Evolutionary conservation across 2,329 filamentous ascomycete genomes (phyloP).

Genomic region (Zymoseptoria tritici): DNA sequence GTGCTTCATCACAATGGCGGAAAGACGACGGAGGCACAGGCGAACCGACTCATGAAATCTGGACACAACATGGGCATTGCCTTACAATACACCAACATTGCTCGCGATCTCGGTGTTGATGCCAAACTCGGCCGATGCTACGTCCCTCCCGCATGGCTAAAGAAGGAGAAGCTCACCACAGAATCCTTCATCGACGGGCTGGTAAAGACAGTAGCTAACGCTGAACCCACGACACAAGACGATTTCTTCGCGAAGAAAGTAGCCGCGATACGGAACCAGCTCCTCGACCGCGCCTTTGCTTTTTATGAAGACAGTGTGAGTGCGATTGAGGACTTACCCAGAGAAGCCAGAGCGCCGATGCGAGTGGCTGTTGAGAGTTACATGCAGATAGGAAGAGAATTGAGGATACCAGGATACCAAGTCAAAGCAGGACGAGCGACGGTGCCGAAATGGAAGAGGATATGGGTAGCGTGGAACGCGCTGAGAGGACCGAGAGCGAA

Average conservation of each 20-base stretch:
- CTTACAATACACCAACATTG: constrained; percentile 71
- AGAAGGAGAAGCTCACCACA: constrained; percentile 48
- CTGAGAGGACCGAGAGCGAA: constrained; percentile 31
- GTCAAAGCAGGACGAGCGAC: constrained; percentile 40
- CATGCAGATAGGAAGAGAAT: constrained; percentile 65
- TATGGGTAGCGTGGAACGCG: constrained; percentile 53
- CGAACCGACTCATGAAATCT: constrained; percentile 45
- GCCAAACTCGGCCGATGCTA: constrained; percentile 61
- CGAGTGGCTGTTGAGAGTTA: constrained; percentile 67
- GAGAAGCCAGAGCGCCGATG: constrained; percentile 54
- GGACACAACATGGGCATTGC: constrained; percentile 63
- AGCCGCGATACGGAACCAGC: constrained; percentile 43
- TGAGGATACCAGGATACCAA: constrained; percentile 41
- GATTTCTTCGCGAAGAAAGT: constrained; percentile 42
- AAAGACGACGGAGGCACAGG: constrained; percentile 20
- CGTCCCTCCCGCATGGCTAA: constrained; percentile 57
- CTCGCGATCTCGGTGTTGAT: constrained; percentile 63
- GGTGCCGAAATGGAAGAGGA: constrained; percentile 41
- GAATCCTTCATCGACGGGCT: constrained; percentile 45
- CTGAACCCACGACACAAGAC: constrained; percentile 10
- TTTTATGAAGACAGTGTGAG: constrained; percentile 50
- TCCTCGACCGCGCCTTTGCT: constrained; percentile 55
- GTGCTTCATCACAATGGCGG: constrained; percentile 52
- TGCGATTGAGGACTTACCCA: constrained; percentile 56
- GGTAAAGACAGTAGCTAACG: constrained; percentile 2